Evolutionary conservation across 2,329 filamentous ascomycete species (phyloP).

Genomic region (Colletotrichum salicis): DNA sequence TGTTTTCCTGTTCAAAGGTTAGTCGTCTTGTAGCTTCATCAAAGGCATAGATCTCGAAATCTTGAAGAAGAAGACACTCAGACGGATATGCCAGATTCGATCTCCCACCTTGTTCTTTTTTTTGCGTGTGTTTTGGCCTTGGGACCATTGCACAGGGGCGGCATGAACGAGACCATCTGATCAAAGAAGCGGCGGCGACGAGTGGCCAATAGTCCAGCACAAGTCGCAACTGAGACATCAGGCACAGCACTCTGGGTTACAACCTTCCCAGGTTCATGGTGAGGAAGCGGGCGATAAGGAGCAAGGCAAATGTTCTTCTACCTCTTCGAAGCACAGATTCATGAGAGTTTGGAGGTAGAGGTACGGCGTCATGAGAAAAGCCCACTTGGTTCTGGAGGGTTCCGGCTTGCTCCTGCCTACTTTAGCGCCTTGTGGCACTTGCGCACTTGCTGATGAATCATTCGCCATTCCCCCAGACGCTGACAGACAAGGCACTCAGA

Average conservation of each 20-base stretch:
- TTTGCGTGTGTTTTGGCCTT: not conserved
- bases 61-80: not conserved
- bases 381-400: conserved; percentile 51
- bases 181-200: conserved; percentile 32
- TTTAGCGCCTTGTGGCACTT: conserved; percentile 24
- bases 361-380: conserved; percentile 8
- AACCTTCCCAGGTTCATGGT: conserved; percentile 28
- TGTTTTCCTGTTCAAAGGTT: not conserved
- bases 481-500: conserved; percentile 28
- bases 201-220: conserved; percentile 30
- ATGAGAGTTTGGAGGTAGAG: rapidly evolving
- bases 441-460: conserved; percentile 51
- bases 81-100: not conserved
- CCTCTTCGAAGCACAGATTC: not conserved
- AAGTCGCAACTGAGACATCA: conserved; percentile 34
- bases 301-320: conserved; percentile 10
- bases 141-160: not conserved
- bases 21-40: not conserved
- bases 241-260: conserved; percentile 30
- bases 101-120: not conserved
- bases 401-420: conserved; percentile 40
- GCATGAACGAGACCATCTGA: conserved; percentile 35
- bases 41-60: not conserved
- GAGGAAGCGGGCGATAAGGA: conserved; percentile 6
- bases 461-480: conserved; percentile 37